Conservation (phyloP, 2,329 filamentous ascomycete genomes). For the Tothia fuscella region DNA sequence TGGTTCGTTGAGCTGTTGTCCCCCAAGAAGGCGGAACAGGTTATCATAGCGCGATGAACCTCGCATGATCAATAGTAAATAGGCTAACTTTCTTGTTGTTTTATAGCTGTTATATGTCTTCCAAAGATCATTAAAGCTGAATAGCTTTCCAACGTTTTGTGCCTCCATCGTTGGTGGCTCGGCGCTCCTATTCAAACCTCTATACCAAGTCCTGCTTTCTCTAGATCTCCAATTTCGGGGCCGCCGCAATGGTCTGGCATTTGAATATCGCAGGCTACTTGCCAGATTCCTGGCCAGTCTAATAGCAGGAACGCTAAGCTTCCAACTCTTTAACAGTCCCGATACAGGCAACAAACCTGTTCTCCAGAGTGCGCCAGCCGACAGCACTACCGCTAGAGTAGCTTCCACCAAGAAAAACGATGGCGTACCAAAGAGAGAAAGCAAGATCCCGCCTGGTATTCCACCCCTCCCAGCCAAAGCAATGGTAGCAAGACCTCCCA, state of each 20-base stretch:
- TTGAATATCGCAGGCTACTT: too few relatives aligned
- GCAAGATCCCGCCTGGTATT: conserved; percentile 3
- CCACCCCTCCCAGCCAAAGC: conserved; percentile 6
- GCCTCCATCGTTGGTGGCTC: conserved; percentile 40
- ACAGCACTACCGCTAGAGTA: not conserved
- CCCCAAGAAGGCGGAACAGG: too few relatives aligned
- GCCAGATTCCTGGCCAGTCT: conserved; percentile 33
- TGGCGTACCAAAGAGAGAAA: not conserved
- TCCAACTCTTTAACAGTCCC: conserved; percentile 34
- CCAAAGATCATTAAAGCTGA: conserved; percentile 27
- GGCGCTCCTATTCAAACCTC: conserved; percentile 30
- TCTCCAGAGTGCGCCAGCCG: not conserved
- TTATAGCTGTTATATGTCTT: conserved; percentile 28
- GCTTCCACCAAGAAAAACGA: not conserved
- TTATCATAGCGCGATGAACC: too few relatives aligned
- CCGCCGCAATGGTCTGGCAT: too few relatives aligned
- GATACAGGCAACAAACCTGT: too few relatives aligned
- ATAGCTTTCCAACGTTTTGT: conserved; percentile 42
- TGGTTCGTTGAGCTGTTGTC: too few relatives aligned
- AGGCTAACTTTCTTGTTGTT: too few relatives aligned
- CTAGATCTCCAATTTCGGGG: conserved; percentile 8
- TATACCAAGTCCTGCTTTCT: conserved; percentile 13
- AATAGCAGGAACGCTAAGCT: conserved; percentile 37
- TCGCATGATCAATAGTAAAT: too few relatives aligned
- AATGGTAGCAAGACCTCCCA: conserved; percentile 15